Percentiles rank a stretch among this genome's conserved stretches.
Conservation (phyloP, 2,329 filamentous ascomycete genomes). For the Colletotrichum sp. region DNA sequence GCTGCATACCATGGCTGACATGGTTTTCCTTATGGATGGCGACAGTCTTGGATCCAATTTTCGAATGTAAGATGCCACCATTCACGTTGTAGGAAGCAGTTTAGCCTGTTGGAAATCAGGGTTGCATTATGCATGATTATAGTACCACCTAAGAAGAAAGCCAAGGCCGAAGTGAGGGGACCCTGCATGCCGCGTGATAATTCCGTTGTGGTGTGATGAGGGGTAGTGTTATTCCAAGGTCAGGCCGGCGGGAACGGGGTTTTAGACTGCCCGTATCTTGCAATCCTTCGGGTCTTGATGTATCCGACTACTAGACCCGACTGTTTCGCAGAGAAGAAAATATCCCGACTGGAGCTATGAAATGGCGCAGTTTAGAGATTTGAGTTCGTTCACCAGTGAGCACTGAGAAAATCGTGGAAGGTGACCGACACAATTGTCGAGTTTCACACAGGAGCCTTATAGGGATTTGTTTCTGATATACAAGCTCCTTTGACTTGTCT, state of each 20-base stretch:
- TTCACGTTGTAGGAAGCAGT: background rate
- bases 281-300: background rate
- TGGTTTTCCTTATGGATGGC: background rate
- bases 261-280: background rate
- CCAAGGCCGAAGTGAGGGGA: background rate
- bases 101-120: background rate
- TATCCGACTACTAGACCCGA: background rate
- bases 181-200: background rate
- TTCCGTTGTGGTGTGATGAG: background rate
- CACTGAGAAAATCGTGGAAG: background rate
- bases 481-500: background rate
- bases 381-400: background rate
- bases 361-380: background rate
- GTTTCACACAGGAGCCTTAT: background rate
- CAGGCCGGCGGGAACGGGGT: background rate
- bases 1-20: background rate
- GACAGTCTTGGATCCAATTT: background rate
- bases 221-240: background rate
- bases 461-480: background rate
- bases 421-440: fast-evolving
- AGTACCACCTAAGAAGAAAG: background rate
- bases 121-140: background rate
- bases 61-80: background rate
- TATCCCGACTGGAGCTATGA: background rate
- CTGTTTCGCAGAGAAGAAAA: background rate